Conservation (phyloP, 768 basidiomycete species). For the Candolleomyces aberdarensis region DNA sequence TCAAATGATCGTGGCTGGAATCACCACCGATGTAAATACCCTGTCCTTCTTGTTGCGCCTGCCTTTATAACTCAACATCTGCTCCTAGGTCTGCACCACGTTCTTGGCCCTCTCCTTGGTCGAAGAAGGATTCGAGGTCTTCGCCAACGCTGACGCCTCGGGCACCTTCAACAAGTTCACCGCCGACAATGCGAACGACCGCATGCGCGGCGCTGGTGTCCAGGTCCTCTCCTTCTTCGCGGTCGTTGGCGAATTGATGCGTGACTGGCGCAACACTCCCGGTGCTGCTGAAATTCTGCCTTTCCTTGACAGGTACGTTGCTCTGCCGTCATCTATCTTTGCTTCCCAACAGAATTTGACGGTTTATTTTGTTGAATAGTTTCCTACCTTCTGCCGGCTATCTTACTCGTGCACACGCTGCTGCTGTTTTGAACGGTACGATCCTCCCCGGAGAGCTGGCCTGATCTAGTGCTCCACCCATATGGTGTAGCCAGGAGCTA, state of each 20-base stretch:
- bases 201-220: constrained; percentile 47
- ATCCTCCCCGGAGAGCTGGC: constrained; percentile 19
- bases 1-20: constrained; percentile 46
- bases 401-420: constrained; percentile 24
- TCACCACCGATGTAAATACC: constrained; percentile 48
- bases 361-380: constrained; percentile 9
- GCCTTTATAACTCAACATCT: background rate
- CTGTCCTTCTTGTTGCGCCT: too few species aligned
- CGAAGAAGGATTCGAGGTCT: constrained; percentile 46
- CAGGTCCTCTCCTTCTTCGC: constrained; percentile 45
- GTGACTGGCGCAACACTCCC: constrained; percentile 50
- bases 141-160: constrained; percentile 44
- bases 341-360: background rate
- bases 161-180: constrained; percentile 38
- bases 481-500: too few species aligned
- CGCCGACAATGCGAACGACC: constrained; percentile 43
- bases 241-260: constrained; percentile 43
- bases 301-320: constrained; percentile 38
- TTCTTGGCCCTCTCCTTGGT: constrained; percentile 46
- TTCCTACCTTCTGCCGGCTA: constrained; percentile 23
- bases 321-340: constrained; percentile 10
- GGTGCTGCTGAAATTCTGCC: constrained; percentile 39
- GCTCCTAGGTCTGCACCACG: constrained; percentile 41
- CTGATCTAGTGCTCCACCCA: background rate
- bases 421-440: constrained; percentile 18